phyloP scores from a whole-genome alignment of 257 asterid genomes.

The Solanum piurae region DNA sequence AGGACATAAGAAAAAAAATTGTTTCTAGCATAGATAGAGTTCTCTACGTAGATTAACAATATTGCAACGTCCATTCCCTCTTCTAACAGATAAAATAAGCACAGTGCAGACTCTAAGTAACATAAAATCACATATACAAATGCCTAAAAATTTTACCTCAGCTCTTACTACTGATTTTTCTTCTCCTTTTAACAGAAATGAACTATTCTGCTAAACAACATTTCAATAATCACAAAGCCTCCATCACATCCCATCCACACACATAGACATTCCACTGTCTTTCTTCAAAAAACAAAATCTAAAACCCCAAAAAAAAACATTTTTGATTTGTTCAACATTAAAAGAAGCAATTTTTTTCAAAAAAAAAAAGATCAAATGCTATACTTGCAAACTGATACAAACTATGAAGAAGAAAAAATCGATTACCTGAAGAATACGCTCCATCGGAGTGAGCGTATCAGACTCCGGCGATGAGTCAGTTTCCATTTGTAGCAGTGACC shows the following conservation, averaged over 20 bases:
- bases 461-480: constrained; percentile 38
- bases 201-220: neutral
- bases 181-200: neutral
- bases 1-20: neutral
- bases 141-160: neutral
- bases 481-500: constrained; percentile 50
- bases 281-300: neutral
- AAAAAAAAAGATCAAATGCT: neutral
- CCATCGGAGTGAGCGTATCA: neutral
- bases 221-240: neutral
- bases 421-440: constrained; percentile 42
- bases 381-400: neutral
- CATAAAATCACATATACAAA: neutral
- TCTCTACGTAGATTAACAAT: neutral
- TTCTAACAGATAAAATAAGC: neutral
- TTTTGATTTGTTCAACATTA: neutral
- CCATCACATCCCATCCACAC: neutral
- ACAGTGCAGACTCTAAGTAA: neutral
- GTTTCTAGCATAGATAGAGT: neutral
- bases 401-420: neutral
- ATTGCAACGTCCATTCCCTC: neutral
- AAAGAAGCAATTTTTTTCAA: neutral
- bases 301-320: neutral
- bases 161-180: neutral
- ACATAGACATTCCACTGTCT: neutral